Evolutionary conservation across 75 land plant genomes (phyloP).

Genomic region (Cunninghamia lanceolata): DNA sequence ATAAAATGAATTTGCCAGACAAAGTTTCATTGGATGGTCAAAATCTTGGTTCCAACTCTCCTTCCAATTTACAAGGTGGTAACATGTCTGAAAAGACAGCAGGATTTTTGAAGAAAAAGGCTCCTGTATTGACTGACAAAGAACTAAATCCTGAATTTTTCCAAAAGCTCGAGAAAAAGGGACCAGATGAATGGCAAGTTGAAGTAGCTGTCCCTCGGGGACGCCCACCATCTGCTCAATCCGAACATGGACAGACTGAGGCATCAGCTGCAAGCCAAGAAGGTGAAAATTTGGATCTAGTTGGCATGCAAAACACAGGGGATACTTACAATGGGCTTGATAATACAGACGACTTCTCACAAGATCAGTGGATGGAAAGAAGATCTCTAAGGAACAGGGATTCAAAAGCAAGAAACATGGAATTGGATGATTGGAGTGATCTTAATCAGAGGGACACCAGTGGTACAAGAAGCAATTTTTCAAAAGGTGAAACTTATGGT

Average conservation of each 20-base stretch:
- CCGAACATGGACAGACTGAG: conserved; percentile 36
- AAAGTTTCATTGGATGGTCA: conserved; percentile 27
- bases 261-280: conserved; percentile 10
- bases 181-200: conserved; percentile 74
- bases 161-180: conserved; percentile 76
- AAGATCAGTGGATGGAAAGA: conserved; percentile 28
- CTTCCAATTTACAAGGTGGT: conserved; percentile 22
- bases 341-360: conserved; percentile 17
- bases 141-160: conserved; percentile 90
- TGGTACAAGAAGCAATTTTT: conserved; percentile 29
- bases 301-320: conserved; percentile 20
- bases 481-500: conserved; percentile 34
- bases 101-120: conserved; percentile 61
- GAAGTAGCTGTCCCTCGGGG: conserved; percentile 88
- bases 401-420: conserved; percentile 21
- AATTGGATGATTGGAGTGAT: conserved; percentile 42
- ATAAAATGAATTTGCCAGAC: conserved; percentile 11
- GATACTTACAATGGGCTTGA: conserved; percentile 16
- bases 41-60: conserved; percentile 17
- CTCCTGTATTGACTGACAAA: conserved; percentile 74
- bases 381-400: conserved; percentile 27
- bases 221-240: conserved; percentile 34
- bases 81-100: conserved; percentile 49
- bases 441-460: conserved; percentile 39
- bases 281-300: conserved; percentile 11